A percentile compares a stretch with the other conserved stretches of the same genome.
These are phyloP conservation scores for Dryadomyces quercivorus DNA, from an alignment of 2,329 filamentous ascomycete genomes.

Conservation along the genomic window DNA sequence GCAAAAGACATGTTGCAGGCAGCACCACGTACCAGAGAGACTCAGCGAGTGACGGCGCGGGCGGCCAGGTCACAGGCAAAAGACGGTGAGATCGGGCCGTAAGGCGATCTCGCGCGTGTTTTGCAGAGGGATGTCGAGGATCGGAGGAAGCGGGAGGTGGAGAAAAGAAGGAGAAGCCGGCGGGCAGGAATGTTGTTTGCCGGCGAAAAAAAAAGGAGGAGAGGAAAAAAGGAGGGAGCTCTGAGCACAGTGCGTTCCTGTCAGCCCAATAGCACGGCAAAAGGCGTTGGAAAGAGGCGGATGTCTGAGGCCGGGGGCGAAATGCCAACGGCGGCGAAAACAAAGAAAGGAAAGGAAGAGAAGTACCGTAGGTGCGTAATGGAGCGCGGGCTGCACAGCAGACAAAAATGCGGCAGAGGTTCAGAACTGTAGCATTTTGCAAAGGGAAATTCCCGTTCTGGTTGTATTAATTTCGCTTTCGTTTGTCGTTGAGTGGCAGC, in stretches of 20 bases:
- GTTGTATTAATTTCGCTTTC: neutral
- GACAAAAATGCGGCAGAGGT: neutral
- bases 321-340: neutral
- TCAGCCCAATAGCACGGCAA: neutral
- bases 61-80: neutral
- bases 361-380: neutral
- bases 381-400: neutral
- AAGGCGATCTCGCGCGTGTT: neutral
- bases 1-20: slow-evolving; percentile 45
- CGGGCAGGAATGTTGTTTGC: no score
- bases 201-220: neutral
- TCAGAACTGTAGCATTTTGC: neutral
- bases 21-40: slow-evolving; percentile 1
- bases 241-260: neutral
- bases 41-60: neutral
- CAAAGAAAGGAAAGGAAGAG: neutral
- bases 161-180: neutral
- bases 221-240: neutral
- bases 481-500: neutral
- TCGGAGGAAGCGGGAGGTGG: neutral
- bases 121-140: neutral
- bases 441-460: neutral
- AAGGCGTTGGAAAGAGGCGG: neutral
- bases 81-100: slow-evolving; percentile 2
- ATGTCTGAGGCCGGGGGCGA: no score